These are phyloP conservation scores for Tetracentron sinense DNA, from an alignment of 164 flowering plant species.

Conservation along the genomic window DNA sequence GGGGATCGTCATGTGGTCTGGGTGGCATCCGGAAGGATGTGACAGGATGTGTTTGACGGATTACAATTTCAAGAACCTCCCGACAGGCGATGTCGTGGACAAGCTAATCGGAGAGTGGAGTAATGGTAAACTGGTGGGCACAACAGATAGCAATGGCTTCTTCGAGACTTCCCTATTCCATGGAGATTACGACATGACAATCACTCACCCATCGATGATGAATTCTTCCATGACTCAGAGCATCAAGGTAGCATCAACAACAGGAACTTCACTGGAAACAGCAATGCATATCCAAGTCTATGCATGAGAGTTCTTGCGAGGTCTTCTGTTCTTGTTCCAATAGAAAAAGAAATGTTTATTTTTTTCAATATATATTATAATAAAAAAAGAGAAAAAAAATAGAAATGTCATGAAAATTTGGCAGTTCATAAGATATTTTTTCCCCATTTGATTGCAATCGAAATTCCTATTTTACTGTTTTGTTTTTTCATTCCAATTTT, in stretches of 20 bases:
- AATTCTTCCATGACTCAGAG: slow-evolving; percentile 21
- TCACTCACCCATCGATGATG: slow-evolving; percentile 26
- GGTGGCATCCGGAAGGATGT: slow-evolving; percentile 45
- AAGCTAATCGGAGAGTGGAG: slow-evolving; percentile 46
- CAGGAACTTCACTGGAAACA: slow-evolving; percentile 3
- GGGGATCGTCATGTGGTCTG: slow-evolving; percentile 71
- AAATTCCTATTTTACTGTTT: no score
- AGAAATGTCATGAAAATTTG: no score
- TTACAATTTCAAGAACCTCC: slow-evolving; percentile 54
- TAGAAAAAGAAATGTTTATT: not conserved
- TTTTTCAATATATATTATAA: no score
- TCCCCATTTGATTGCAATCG: no score
- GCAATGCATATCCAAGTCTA: slow-evolving; percentile 7
- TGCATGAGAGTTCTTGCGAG: slow-evolving; percentile 1
- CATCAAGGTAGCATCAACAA: slow-evolving; percentile 17
- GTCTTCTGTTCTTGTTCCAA: not conserved
- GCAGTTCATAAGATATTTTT: no score
- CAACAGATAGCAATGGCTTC: slow-evolving; percentile 38
- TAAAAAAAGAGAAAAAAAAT: no score
- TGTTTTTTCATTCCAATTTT: no score
- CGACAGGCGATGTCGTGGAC: slow-evolving; percentile 74
- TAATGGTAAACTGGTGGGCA: slow-evolving; percentile 10
- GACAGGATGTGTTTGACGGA: slow-evolving; percentile 70
- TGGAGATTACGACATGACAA: slow-evolving; percentile 50
- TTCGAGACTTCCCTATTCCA: slow-evolving; percentile 48